Percentiles rank a stretch among this genome's conserved stretches.
These are phyloP conservation scores for Cyclotella baltica DNA, from an alignment of 108 stramenopile genomes.

Conservation along the genomic window DNA sequence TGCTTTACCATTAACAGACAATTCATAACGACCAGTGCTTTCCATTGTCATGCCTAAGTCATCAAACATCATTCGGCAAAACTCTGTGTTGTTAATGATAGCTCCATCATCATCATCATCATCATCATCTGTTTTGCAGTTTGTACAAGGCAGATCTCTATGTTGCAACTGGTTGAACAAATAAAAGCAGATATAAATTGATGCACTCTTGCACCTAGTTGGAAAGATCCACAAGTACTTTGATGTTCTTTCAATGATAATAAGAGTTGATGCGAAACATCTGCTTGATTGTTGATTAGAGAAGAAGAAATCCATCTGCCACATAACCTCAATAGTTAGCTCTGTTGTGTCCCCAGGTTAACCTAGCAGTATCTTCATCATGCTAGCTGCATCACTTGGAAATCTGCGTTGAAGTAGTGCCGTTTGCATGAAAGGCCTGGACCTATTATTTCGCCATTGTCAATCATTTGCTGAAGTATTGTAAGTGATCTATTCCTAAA, in stretches of 20 bases:
- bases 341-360: constrained; percentile 6
- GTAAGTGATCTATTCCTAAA: neutral
- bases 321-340: constrained; percentile 13
- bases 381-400: neutral
- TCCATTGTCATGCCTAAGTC: neutral
- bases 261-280: constrained; percentile 12
- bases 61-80: neutral
- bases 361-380: neutral
- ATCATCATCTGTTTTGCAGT: neutral
- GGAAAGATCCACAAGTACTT: constrained; percentile 23
- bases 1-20: neutral
- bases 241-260: neutral
- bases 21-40: constrained; percentile 18
- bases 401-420: neutral
- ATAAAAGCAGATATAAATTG: constrained; percentile 12
- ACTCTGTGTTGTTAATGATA: neutral
- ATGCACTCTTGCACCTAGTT: constrained; percentile 1
- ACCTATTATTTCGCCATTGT: neutral
- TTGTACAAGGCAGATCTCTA: neutral
- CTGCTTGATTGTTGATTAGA: constrained; percentile 2
- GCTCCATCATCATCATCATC: too few relatives aligned
- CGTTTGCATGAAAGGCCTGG: neutral
- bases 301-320: constrained; percentile 20
- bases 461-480: constrained; percentile 1
- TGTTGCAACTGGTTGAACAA: constrained; percentile 3